Base-by-base conservation (phyloP, 2,329 filamentous ascomycete species). In the Aspergillus versicolor region DNA sequence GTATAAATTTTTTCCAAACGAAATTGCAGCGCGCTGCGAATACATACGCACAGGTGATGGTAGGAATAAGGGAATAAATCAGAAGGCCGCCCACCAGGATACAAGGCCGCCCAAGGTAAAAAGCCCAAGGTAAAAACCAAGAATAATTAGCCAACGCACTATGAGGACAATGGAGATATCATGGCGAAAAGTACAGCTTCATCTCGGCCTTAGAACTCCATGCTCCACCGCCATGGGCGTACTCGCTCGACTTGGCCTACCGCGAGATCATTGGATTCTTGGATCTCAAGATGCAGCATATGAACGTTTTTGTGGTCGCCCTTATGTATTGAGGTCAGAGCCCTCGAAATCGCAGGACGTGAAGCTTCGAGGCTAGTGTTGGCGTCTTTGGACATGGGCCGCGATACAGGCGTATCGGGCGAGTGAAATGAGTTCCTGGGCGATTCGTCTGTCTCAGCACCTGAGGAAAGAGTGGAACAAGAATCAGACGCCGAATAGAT, bases 151-250 rank as follows among this genome's bases (percentile, higher is more conserved):
- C 50, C 42, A 49, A 41, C 53, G 45, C 51, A 48, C 32, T 32
- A 51, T 42, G 43, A 37, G 37, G 19, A 52, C 40, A 32, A 51
- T 42, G 46, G 32, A 41, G n/a, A 45, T 17, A 41, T 38, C n/a
- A 45, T 37, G 40, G 27, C 22, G 42, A 42, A 57, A n/a, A 19
- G 19, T 19, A 50, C 17, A 22, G 46, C 22, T 32, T 17, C 27
- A n/a, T 30, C 19, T 37, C 19, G 30, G 17, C 30, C 48, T 69
- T 67, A 77, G 40, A 77, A 71, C 58, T 77, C 74, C 73, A 77
- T 77, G 60, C 75, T 77, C 75, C 75, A 77, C 58, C 75, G 70
- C 67, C 70, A 76, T 12, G 73, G 74, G 32, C 71, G 71, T 50
- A 74, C 63, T 38, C 65, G 67, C 55, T 72, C 66, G 21, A 73